A percentile compares a stretch with the other conserved stretches of the same genome.
These are phyloP conservation scores for Dioscorea dumetorum DNA, from an alignment of 106 monocot species.

Conservation along the genomic window DNA sequence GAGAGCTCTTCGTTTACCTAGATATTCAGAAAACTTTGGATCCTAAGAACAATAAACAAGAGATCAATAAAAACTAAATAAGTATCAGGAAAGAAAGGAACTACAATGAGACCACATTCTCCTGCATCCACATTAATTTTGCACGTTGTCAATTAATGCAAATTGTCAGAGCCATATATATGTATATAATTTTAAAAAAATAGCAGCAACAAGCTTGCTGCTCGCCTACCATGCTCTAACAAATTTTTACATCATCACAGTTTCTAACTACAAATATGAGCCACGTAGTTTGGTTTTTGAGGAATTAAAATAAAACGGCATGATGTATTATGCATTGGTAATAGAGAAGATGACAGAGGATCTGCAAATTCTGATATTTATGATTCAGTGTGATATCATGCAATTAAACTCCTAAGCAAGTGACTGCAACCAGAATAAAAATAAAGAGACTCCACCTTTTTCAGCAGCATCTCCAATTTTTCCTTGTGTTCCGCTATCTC, in stretches of 20 bases:
- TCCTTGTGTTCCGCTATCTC: constrained; percentile 36
- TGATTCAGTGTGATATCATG: background rate
- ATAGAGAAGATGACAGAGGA: background rate
- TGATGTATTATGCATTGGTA: background rate
- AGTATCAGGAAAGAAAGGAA: background rate
- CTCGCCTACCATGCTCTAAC: no score
- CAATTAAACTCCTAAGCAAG: background rate
- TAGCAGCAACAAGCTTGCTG: background rate
- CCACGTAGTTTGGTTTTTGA: background rate
- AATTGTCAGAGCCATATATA: background rate
- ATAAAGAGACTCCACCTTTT: constrained; percentile 37
- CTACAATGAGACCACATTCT: background rate
- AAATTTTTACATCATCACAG: no score
- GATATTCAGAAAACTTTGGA: constrained; percentile 50
- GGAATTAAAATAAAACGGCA: background rate
- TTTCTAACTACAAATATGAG: no score
- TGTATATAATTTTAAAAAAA: background rate
- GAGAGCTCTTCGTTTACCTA: constrained; percentile 30
- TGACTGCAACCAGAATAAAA: background rate
- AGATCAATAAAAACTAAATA: background rate
- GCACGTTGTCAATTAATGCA: background rate
- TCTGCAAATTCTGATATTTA: background rate
- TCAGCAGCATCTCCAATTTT: constrained; percentile 35
- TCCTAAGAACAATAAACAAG: constrained; percentile 28
- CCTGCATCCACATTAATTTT: background rate